A percentile compares a stretch with the other conserved stretches of the same genome.
Conservation (phyloP, 2,329 filamentous ascomycete genomes). For the Magnaporthiopsis rhizophila region DNA sequence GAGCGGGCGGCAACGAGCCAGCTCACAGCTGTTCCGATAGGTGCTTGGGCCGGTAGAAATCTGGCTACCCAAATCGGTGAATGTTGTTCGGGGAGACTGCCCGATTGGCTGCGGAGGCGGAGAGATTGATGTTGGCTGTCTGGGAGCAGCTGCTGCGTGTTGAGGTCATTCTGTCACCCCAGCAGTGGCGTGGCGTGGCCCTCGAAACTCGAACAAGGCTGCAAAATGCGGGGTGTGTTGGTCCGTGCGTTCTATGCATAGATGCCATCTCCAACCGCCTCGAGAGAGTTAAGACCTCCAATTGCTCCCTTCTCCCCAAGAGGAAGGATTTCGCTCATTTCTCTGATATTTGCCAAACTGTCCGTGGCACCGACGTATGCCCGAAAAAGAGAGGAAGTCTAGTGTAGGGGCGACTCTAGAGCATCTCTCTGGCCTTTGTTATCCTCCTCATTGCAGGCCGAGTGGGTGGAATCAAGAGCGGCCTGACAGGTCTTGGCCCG, state of each 20-base stretch:
- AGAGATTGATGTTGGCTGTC: background rate
- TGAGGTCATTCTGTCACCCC: background rate
- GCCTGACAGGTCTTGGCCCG: background rate
- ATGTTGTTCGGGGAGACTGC: background rate
- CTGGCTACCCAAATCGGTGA: background rate
- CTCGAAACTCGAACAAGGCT: too few relatives aligned
- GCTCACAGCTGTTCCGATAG: background rate
- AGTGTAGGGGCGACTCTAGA: too few relatives aligned
- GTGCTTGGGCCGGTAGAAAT: background rate
- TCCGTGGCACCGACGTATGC: too few relatives aligned
- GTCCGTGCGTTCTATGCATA: background rate
- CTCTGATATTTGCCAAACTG: too few relatives aligned
- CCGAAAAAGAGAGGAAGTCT: too few relatives aligned
- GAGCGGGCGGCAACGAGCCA: background rate
- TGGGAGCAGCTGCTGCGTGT: background rate
- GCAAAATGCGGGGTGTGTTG: background rate
- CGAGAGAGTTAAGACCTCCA: too few relatives aligned
- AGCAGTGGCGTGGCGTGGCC: background rate
- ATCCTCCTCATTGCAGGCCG: too few relatives aligned
- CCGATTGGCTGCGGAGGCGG: background rate
- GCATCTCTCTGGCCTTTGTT: too few relatives aligned
- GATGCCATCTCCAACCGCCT: too few relatives aligned
- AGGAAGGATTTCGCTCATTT: too few relatives aligned
- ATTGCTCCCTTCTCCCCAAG: too few relatives aligned
- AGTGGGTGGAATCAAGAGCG: background rate